Percentiles rank a stretch among this genome's conserved stretches.
phyloP scores from a whole-genome alignment of 2,329 filamentous ascomycete species.

The Xylaria sp. region DNA sequence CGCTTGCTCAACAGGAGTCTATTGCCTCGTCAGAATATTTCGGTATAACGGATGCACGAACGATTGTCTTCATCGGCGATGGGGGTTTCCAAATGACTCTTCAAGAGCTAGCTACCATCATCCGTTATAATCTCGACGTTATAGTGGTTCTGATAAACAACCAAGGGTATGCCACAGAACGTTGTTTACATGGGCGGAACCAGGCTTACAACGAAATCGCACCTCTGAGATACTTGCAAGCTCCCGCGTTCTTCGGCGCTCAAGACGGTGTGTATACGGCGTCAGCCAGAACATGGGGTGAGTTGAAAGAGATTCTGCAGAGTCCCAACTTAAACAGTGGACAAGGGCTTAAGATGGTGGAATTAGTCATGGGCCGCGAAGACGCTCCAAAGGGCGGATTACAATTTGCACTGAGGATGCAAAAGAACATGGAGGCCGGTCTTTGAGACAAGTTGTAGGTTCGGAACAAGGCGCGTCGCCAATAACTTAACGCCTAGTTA shows the following conservation, averaged over 20 bases:
- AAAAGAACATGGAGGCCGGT: background rate
- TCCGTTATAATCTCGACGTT: background rate
- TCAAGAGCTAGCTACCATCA: background rate
- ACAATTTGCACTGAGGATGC: background rate
- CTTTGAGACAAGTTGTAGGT: no score
- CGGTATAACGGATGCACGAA: no score
- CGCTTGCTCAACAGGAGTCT: no score
- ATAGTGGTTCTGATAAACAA: background rate
- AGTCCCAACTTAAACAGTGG: background rate
- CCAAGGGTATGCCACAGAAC: background rate
- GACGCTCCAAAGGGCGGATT: background rate
- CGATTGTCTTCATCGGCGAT: background rate
- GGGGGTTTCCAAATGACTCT: background rate
- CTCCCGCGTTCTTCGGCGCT: background rate
- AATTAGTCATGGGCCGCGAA: background rate
- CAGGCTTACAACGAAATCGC: background rate
- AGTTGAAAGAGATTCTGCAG: background rate
- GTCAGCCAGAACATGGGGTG: background rate
- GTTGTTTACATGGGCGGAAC: background rate
- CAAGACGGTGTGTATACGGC: background rate
- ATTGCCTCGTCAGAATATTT: no score
- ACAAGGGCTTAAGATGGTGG: background rate
- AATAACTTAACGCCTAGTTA: no score
- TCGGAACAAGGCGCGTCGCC: no score
- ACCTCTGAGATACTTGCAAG: background rate